Conservation (phyloP, 2,329 filamentous ascomycete species). For the Aspergillus fumigatiaffinis region DNA sequence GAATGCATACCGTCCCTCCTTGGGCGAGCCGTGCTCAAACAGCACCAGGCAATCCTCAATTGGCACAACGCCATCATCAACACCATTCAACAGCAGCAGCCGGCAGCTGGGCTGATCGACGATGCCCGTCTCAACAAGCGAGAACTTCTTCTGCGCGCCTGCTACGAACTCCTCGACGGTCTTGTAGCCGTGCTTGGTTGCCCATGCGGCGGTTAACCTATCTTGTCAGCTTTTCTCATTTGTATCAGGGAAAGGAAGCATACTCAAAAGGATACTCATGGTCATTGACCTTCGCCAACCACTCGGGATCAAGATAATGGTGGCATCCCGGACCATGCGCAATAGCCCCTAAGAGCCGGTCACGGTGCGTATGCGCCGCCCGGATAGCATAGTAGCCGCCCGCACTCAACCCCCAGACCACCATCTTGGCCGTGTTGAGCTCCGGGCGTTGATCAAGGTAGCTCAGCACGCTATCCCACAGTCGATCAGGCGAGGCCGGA, state of each 20-base stretch:
- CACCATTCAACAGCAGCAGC: constrained; percentile 61
- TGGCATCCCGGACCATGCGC: constrained; percentile 63
- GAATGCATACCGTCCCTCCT: constrained; percentile 53
- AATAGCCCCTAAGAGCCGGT: constrained; percentile 51
- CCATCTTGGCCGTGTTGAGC: constrained; percentile 56
- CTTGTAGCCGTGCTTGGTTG: constrained; percentile 60
- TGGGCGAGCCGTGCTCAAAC: constrained; percentile 61
- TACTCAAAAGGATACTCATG: constrained; percentile 63
- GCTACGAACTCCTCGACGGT: constrained; percentile 54
- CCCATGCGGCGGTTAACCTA: constrained; percentile 53
- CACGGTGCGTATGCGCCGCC: constrained; percentile 63
- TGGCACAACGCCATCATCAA: constrained; percentile 61
- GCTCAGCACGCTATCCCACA: constrained; percentile 60
- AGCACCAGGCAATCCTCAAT: constrained; percentile 65
- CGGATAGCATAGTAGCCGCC: constrained; percentile 67
- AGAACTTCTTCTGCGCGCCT: constrained; percentile 58
- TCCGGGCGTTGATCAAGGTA: constrained; percentile 52
- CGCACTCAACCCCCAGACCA: constrained; percentile 62
- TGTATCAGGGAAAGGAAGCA: constrained; percentile 14
- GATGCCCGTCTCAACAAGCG: constrained; percentile 57
- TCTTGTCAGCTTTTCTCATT: neutral
- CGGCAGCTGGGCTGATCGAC: constrained; percentile 54
- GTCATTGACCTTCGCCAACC: constrained; percentile 59
- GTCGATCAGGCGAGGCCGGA: constrained; percentile 55
- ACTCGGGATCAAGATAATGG: constrained; percentile 57